phyloP scores from a whole-genome alignment of 106 monocot genomes.

The Iris macrosiphon region DNA sequence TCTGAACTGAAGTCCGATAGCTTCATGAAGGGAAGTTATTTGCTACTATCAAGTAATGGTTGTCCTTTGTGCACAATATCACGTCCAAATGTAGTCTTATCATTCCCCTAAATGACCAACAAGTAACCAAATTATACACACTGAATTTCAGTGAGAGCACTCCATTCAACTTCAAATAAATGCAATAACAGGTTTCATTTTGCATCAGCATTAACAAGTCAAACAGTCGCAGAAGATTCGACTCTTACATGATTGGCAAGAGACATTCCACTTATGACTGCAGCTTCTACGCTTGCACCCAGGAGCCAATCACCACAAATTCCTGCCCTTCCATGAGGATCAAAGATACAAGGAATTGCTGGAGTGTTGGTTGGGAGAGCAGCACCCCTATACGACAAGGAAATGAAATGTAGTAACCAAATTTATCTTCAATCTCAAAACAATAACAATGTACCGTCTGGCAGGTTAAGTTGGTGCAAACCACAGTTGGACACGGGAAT shows the following conservation, averaged over 20 bases:
- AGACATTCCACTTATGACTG: conserved; percentile 80
- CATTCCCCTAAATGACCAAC: too few species aligned
- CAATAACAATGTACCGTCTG: not conserved
- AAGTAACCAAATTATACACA: too few species aligned
- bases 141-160: too few species aligned
- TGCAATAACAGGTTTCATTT: too few species aligned
- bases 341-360: conserved; percentile 70
- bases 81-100: too few species aligned
- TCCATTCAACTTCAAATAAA: too few species aligned
- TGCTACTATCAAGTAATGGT: too few species aligned
- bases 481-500: conserved; percentile 84
- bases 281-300: conserved; percentile 86
- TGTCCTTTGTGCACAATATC: too few species aligned
- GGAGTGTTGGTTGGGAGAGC: conserved; percentile 84
- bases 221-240: too few species aligned
- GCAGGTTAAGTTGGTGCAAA: conserved; percentile 9
- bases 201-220: too few species aligned
- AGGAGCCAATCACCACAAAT: conserved; percentile 99
- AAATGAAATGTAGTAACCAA: conserved; percentile 1
- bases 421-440: not conserved
- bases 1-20: too few species aligned
- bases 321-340: conserved; percentile 86
- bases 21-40: too few species aligned
- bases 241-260: conserved; percentile 78
- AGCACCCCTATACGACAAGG: conserved; percentile 76